phyloP scores from a whole-genome alignment of 2,329 filamentous ascomycete species.

The Mycosphaerelloides madeirae region DNA sequence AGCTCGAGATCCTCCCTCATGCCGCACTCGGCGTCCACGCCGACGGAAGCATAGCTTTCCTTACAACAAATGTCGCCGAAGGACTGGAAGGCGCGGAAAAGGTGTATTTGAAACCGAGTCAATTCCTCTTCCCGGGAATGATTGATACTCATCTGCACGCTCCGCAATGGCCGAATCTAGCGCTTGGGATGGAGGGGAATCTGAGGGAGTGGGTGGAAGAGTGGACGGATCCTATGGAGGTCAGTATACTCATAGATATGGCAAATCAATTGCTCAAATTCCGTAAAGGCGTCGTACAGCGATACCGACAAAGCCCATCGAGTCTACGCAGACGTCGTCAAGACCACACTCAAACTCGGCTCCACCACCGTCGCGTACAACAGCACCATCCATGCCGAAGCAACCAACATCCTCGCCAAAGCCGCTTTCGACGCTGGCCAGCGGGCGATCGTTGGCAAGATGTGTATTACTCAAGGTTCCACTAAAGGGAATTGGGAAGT shows the following conservation, averaged over 20 bases:
- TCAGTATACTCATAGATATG: not conserved
- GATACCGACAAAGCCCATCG: conserved; percentile 37
- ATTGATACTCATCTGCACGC: conserved; percentile 67
- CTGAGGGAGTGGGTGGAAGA: conserved; percentile 54
- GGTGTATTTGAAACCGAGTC: conserved; percentile 35
- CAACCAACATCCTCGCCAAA: conserved; percentile 55
- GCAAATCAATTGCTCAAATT: conserved; percentile 41
- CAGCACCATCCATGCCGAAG: conserved; percentile 52
- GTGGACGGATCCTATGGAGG: conserved; percentile 20
- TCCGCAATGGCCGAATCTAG: conserved; percentile 50
- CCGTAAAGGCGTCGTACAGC: conserved; percentile 44
- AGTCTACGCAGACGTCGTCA: conserved; percentile 50
- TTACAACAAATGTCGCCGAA: not conserved
- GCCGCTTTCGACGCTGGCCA: conserved; percentile 52
- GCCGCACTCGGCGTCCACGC: conserved; percentile 8
- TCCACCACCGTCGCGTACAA: conserved; percentile 61
- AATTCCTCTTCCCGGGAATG: conserved; percentile 57
- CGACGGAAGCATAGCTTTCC: conserved; percentile 13
- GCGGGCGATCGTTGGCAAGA: conserved; percentile 58
- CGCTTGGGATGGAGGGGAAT: conserved; percentile 37
- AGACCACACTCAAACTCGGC: conserved; percentile 57
- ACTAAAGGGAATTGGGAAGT: conserved; percentile 31
- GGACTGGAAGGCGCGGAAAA: conserved; percentile 16
- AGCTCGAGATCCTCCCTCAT: conserved; percentile 15
- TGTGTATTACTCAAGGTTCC: conserved; percentile 55